A percentile compares a stretch with the other conserved stretches of the same genome.
Evolutionary conservation across 306 rosid genomes (phyloP).

Genomic region (Argentina anserina): DNA sequence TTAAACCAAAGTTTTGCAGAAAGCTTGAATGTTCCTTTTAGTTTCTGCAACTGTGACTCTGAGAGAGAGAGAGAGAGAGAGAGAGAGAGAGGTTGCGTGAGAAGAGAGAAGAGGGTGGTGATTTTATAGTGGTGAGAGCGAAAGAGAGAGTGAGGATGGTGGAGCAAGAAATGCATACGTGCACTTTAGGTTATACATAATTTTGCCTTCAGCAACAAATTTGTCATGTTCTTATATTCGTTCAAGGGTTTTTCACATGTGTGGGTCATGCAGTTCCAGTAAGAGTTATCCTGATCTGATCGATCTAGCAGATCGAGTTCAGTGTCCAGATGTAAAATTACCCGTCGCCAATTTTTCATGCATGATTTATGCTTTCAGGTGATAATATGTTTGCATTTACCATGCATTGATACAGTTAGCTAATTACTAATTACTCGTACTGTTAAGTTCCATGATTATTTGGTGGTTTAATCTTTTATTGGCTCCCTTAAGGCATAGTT

Average conservation of each 20-base stretch:
- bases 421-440: not conserved
- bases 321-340: not conserved
- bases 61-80: not conserved
- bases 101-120: not conserved
- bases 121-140: not conserved
- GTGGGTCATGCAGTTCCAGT: slow-evolving; percentile 2
- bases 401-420: not conserved
- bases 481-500: no score
- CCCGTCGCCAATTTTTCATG: not conserved
- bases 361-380: not conserved
- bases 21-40: not conserved
- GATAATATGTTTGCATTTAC: not conserved
- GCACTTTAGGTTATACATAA: not conserved
- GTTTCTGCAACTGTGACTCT: not conserved
- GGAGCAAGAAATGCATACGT: slow-evolving; percentile 27
- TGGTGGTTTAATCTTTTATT: not conserved
- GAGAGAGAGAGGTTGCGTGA: slow-evolving; percentile 22
- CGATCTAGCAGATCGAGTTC: not conserved
- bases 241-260: not conserved
- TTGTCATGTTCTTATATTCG: not conserved
- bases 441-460: not conserved
- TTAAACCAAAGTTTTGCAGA: slow-evolving; percentile 5
- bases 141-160: not conserved
- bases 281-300: not conserved
- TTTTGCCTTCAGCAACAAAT: not conserved